Percentiles rank a stretch among this genome's conserved stretches.
Conservation (phyloP, 179 eudicot genomes). For the Actinidia arguta region DNA sequence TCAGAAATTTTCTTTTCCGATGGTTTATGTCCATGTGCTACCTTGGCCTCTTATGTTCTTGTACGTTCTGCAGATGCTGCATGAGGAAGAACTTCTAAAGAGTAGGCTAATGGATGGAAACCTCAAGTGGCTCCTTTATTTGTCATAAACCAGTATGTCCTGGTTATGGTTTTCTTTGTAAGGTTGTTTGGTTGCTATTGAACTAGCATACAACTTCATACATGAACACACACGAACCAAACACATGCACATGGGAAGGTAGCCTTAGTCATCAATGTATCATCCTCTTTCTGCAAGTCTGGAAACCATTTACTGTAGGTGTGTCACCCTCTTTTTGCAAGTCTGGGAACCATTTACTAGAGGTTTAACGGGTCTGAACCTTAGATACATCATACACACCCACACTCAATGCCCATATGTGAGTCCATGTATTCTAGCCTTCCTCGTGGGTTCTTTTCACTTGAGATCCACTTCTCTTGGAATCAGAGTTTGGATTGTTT, state of each 20-base stretch:
- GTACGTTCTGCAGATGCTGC: constrained; percentile 62
- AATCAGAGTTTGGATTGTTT: not conserved
- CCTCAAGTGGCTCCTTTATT: constrained; percentile 79
- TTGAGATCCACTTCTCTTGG: not conserved
- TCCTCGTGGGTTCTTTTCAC: not conserved
- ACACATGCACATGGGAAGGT: not conserved
- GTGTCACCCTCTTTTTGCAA: too few species aligned
- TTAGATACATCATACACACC: too few species aligned
- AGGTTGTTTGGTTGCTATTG: not conserved
- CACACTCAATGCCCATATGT: too few species aligned
- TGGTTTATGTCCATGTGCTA: constrained; percentile 8
- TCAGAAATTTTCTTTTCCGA: not conserved
- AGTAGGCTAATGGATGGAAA: constrained; percentile 49
- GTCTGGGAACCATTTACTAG: too few species aligned
- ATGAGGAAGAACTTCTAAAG: constrained; percentile 57
- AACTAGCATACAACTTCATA: not conserved
- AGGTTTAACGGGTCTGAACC: too few species aligned
- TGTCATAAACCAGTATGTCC: constrained; percentile 81
- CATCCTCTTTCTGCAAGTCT: not conserved
- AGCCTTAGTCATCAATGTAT: not conserved
- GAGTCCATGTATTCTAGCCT: too few species aligned
- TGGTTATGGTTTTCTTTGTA: not conserved
- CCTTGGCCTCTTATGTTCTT: constrained; percentile 3
- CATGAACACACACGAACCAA: not conserved
- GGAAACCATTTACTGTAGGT: too few species aligned